Conservation (phyloP, 768 basidiomycete genomes). For the Lentinula boryana region DNA sequence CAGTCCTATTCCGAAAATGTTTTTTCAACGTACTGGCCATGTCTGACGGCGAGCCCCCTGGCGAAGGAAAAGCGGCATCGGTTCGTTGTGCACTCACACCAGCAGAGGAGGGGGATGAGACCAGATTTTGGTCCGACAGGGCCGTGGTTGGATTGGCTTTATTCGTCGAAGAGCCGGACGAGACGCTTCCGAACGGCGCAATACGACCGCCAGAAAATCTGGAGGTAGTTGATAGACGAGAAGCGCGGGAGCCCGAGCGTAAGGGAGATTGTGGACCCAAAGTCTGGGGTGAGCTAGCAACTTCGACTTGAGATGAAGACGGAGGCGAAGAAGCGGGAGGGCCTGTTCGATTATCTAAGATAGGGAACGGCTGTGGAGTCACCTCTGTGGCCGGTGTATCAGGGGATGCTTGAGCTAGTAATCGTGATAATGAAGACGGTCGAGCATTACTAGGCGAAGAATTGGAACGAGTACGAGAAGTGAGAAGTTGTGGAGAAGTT, state of each 20-base stretch:
- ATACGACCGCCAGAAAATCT: constrained; percentile 60
- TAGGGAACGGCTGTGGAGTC: constrained; percentile 7
- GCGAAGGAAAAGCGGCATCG: constrained; percentile 44
- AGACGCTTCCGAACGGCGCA: constrained; percentile 49
- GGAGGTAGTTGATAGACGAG: constrained; percentile 63
- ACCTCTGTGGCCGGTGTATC: constrained; percentile 27
- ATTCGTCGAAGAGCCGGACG: constrained; percentile 28
- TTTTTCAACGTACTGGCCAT: constrained; percentile 35
- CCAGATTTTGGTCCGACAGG: constrained; percentile 46
- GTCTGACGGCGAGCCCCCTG: constrained; percentile 56
- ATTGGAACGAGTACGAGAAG: constrained; percentile 54
- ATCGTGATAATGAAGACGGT: constrained; percentile 73
- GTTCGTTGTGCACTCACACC: constrained; percentile 31
- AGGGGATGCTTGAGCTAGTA: constrained; percentile 67
- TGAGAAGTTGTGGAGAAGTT: constrained; percentile 65
- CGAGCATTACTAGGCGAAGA: constrained; percentile 60
- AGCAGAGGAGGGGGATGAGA: constrained; percentile 38
- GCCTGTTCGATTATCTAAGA: constrained; percentile 19
- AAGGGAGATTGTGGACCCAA: constrained; percentile 46
- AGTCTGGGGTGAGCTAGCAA: constrained; percentile 30
- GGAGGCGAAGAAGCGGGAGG: constrained; percentile 32
- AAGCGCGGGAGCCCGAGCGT: constrained; percentile 69
- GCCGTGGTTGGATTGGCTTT: constrained; percentile 70
- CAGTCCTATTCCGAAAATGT: constrained; percentile 45
- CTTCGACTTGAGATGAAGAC: constrained; percentile 27